Conservation (phyloP, 2,329 filamentous ascomycete genomes). For the Penicillium brasilianum region DNA sequence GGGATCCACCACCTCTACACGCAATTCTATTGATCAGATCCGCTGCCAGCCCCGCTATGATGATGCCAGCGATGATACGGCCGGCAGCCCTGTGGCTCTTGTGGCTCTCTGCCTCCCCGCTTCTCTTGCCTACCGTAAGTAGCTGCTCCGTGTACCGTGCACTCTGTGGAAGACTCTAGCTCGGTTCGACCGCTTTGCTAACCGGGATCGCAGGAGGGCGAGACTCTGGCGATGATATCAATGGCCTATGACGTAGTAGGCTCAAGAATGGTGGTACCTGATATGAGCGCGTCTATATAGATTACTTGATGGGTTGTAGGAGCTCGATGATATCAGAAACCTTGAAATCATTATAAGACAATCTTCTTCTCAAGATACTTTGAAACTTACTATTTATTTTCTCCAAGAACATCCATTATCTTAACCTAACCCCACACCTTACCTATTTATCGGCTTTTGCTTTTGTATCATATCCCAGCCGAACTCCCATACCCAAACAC, state of each 20-base stretch:
- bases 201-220: conserved; percentile 14
- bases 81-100: conserved; percentile 20
- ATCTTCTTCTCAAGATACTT: conserved; percentile 4
- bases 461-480: conserved; percentile 16
- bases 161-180: conserved; percentile 19
- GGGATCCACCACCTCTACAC: conserved; percentile 18
- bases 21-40: conserved; percentile 10
- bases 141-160: conserved; percentile 19
- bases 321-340: conserved; percentile 26
- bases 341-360: conserved; percentile 1
- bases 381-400: conserved; percentile 2
- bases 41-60: conserved; percentile 24
- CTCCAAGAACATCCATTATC: conserved; percentile 4
- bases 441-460: conserved; percentile 5
- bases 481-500: not conserved
- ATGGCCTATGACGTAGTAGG: conserved; percentile 28
- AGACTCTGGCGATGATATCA: conserved; percentile 28
- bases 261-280: conserved; percentile 18
- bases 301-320: not conserved
- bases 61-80: conserved; percentile 24
- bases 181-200: conserved; percentile 15
- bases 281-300: conserved; percentile 17
- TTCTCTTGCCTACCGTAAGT: conserved; percentile 9
- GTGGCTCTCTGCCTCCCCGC: conserved; percentile 6
- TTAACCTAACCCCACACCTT: conserved; percentile 13